Conservation (phyloP, 208 protist species). For the Borovskyia barvae region DNA sequence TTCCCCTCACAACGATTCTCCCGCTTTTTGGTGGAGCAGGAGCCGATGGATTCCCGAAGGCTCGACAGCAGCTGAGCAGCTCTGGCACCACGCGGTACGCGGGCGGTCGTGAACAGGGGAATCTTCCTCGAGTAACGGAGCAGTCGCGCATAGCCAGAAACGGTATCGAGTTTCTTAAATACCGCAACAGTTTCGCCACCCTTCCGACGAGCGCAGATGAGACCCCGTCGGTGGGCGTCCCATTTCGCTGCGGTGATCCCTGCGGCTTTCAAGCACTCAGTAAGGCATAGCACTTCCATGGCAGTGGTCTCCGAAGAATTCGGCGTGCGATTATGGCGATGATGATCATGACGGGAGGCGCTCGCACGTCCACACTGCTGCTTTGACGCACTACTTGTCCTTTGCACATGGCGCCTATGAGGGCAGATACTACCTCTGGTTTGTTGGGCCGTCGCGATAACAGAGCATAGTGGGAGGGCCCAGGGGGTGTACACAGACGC, state of each 20-base stretch:
- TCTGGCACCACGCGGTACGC: background rate
- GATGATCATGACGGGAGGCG: too few relatives aligned
- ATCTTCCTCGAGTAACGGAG: slow-evolving; percentile 14
- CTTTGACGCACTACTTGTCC: too few relatives aligned
- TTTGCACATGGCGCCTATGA: background rate
- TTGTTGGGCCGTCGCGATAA: background rate
- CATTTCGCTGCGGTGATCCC: slow-evolving; percentile 12
- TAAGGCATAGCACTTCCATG: slow-evolving; percentile 9
- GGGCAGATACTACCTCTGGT: background rate
- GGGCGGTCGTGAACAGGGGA: slow-evolving; percentile 1
- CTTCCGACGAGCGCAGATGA: background rate
- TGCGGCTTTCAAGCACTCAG: background rate
- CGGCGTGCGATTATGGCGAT: too few relatives aligned
- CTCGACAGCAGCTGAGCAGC: too few relatives aligned
- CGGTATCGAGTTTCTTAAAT: slow-evolving; percentile 1
- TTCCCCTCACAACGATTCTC: too few relatives aligned
- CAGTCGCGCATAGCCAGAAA: slow-evolving; percentile 9
- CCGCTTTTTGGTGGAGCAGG: too few relatives aligned
- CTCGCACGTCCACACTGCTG: too few relatives aligned
- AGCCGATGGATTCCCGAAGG: too few relatives aligned
- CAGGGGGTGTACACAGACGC: slow-evolving; percentile 15
- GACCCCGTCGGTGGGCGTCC: background rate
- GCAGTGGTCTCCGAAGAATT: too few relatives aligned
- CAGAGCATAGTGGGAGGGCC: background rate
- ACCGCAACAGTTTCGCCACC: background rate